Evolutionary conservation across 2,329 filamentous ascomycete genomes (phyloP).

Genomic region (Verticillium tricorpus): DNA sequence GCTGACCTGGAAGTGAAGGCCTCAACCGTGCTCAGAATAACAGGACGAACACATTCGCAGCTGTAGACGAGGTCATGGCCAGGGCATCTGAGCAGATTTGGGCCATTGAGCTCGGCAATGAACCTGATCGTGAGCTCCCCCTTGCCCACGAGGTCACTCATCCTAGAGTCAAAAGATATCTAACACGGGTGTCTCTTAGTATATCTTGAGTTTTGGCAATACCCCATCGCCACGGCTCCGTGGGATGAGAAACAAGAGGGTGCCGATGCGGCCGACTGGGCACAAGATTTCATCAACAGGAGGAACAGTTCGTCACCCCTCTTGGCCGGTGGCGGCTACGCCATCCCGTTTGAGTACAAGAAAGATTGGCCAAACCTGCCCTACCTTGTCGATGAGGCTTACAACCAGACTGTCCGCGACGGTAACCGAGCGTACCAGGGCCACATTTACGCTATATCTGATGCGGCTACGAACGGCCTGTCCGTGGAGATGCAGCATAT

Average conservation of each 20-base stretch:
- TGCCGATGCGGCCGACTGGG: conserved; percentile 6
- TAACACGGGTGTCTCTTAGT: neutral
- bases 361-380: conserved; percentile 1
- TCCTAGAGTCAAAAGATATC: too few relatives aligned
- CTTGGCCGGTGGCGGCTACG: conserved; percentile 4
- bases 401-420: conserved; percentile 3
- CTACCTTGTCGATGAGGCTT: conserved; percentile 4
- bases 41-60: conserved; percentile 48
- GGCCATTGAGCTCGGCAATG: conserved; percentile 53
- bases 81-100: conserved; percentile 32
- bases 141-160: neutral
- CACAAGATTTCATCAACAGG: conserved; percentile 1
- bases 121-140: conserved; percentile 44
- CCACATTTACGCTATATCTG: neutral
- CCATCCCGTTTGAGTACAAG: neutral
- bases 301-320: conserved; percentile 2
- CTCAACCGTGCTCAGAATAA: conserved; percentile 50
- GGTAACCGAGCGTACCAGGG: neutral
- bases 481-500: conserved; percentile 2
- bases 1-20: conserved; percentile 26
- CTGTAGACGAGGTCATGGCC: conserved; percentile 35
- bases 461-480: neutral
- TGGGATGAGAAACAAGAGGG: conserved; percentile 7
- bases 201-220: neutral
- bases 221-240: conserved; percentile 2